Evolutionary conservation across 768 basidiomycete genomes (phyloP).

Genomic region (Leucocoprinus leucothites): DNA sequence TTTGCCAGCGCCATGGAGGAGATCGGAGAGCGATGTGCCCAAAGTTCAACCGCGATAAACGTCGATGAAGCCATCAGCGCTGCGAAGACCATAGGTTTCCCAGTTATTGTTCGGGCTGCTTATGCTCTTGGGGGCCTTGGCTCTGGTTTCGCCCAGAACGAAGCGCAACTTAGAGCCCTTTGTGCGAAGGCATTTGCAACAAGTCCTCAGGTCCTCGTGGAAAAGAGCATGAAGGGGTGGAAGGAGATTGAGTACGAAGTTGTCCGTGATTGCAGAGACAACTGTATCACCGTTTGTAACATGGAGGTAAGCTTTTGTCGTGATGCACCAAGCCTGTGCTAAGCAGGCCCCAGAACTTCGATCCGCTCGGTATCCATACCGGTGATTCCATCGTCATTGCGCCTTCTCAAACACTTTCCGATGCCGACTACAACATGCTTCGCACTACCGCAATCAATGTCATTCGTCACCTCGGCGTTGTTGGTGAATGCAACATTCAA

Average conservation of each 20-base stretch:
- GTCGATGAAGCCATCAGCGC: conserved; percentile 81
- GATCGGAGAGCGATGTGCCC: conserved; percentile 94
- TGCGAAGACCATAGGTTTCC: conserved; percentile 84
- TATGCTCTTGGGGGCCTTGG: conserved; percentile 96
- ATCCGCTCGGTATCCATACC: conserved; percentile 97
- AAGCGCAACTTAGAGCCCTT: conserved; percentile 81
- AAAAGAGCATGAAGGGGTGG: conserved; percentile 99
- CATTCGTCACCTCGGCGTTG: conserved; percentile 95
- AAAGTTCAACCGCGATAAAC: conserved; percentile 86
- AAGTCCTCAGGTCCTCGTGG: conserved; percentile 96
- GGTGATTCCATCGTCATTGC: conserved; percentile 99
- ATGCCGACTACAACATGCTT: conserved; percentile 99
- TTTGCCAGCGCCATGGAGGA: conserved; percentile 93
- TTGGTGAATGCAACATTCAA: conserved; percentile 99
- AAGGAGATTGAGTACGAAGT: conserved; percentile 99
- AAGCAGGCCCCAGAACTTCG: conserved; percentile 78
- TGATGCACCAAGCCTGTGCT: neutral
- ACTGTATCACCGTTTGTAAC: conserved; percentile 99
- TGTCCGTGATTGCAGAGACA: conserved; percentile 94
- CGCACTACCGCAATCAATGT: conserved; percentile 98
- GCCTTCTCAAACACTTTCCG: conserved; percentile 97
- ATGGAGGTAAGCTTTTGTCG: conserved; percentile 81
- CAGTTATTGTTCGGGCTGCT: conserved; percentile 95
- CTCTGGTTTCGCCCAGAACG: conserved; percentile 94
- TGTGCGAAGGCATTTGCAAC: conserved; percentile 97